A percentile compares a stretch with the other conserved stretches of the same genome.
Conservation (phyloP, 108 stramenopile genomes). For the Heterococcus sp. region DNA sequence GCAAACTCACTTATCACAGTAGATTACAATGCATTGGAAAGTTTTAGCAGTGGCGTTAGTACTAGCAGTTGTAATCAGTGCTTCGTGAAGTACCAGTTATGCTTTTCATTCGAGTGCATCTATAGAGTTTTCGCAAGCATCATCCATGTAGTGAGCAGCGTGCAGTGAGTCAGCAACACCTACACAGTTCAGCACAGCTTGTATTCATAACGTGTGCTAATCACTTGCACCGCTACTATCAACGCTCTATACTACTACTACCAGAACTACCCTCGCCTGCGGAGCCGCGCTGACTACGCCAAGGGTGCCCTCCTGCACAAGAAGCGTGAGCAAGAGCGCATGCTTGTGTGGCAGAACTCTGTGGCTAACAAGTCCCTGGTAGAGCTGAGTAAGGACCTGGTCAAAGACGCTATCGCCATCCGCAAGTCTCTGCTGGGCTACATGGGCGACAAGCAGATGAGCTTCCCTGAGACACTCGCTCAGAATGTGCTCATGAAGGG, state of each 20-base stretch:
- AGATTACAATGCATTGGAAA: background rate
- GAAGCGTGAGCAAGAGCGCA: constrained; percentile 55
- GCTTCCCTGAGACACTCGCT: constrained; percentile 66
- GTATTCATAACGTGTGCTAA: too few relatives aligned
- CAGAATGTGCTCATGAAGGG: constrained; percentile 67
- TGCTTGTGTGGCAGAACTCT: constrained; percentile 59
- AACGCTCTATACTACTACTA: background rate
- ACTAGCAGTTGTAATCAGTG: background rate
- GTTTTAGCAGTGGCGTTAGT: background rate
- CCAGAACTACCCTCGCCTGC: constrained; percentile 59
- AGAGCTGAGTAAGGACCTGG: constrained; percentile 54
- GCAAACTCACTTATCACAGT: background rate
- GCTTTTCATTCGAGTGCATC: constrained; percentile 7
- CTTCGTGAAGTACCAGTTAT: background rate
- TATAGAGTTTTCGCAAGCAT: constrained; percentile 56
- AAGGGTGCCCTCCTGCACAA: constrained; percentile 52
- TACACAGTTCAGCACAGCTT: too few relatives aligned
- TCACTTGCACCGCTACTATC: background rate
- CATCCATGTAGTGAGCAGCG: too few relatives aligned
- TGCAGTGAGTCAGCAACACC: too few relatives aligned
- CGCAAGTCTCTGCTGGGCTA: constrained; percentile 68
- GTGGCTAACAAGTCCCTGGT: constrained; percentile 58
- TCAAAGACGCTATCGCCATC: constrained; percentile 56
- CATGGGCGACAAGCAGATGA: constrained; percentile 67
- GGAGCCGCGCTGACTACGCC: constrained; percentile 59